phyloP scores from a whole-genome alignment of 2,329 filamentous ascomycete genomes.

The Orbilia blumenaviensis region DNA sequence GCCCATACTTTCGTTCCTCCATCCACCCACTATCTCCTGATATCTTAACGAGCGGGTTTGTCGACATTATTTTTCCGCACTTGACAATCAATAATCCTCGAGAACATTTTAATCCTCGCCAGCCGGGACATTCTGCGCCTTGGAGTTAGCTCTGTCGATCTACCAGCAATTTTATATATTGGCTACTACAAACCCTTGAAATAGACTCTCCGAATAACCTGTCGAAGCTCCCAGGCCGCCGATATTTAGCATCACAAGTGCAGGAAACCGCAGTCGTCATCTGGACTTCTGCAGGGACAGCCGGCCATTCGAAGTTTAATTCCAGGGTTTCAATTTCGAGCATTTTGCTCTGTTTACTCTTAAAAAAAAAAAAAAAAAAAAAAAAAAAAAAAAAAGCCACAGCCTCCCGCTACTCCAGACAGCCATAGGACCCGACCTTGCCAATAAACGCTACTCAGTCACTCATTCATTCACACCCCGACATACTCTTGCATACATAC shows the following conservation, averaged over 20 bases:
- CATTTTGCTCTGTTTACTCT: background rate
- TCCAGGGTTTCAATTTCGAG: constrained; percentile 34
- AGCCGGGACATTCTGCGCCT: constrained; percentile 20
- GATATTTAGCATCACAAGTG: constrained; percentile 22
- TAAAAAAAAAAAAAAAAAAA: background rate
- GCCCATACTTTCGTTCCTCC: constrained; percentile 20
- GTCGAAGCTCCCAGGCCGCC: constrained; percentile 19
- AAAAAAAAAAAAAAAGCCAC: constrained; percentile 20
- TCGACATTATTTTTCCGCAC: constrained; percentile 43
- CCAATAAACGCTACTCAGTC: background rate
- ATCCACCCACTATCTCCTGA: constrained; percentile 22
- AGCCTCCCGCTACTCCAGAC: constrained; percentile 6
- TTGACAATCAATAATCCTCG: constrained; percentile 20
- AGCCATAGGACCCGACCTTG: background rate
- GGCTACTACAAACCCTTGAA: constrained; percentile 37
- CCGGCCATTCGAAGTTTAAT: constrained; percentile 37
- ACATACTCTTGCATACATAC: background rate
- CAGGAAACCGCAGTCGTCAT: constrained; percentile 19
- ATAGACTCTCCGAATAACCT: background rate
- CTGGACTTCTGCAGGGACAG: constrained; percentile 47
- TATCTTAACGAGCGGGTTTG: constrained; percentile 43
- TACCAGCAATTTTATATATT: constrained; percentile 42
- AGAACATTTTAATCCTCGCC: constrained; percentile 22
- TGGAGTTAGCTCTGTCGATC: constrained; percentile 48
- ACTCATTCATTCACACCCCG: background rate